Percentiles rank a stretch among this genome's conserved stretches.
Conservation (phyloP, 106 monocot species). For the Dendrobium catenatum region DNA sequence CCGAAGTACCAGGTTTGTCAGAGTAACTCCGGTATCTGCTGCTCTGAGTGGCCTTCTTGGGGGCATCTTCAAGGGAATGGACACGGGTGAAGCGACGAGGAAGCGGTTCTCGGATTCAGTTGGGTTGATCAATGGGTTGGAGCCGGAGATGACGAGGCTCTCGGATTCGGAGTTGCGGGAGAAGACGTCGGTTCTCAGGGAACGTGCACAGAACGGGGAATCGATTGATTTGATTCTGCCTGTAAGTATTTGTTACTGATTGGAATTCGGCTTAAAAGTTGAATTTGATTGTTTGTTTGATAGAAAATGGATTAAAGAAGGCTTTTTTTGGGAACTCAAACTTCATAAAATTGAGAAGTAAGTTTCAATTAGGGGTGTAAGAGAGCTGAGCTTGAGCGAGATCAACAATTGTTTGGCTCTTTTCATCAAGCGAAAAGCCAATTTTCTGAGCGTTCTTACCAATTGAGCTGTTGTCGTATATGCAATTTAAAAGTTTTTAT, state of each 20-base stretch:
- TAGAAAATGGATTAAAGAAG: not conserved
- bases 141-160: conserved; percentile 59
- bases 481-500: no score
- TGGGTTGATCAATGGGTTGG: conserved; percentile 57
- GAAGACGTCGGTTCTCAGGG: conserved; percentile 55
- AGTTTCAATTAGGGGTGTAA: no score
- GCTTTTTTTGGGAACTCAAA: no score
- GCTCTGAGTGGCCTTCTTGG: conserved; percentile 71
- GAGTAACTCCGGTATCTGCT: conserved; percentile 17
- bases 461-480: no score
- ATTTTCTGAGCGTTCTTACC: no score
- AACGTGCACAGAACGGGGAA: conserved; percentile 61
- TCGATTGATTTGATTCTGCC: conserved; percentile 86
- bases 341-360: no score
- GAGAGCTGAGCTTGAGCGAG: no score
- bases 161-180: conserved; percentile 75
- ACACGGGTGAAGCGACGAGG: conserved; percentile 74
- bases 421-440: no score
- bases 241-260: conserved; percentile 22
- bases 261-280: not conserved
- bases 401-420: no score
- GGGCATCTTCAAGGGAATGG: conserved; percentile 68
- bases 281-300: not conserved
- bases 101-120: conserved; percentile 54
- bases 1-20: not conserved